Evolutionary conservation across 768 basidiomycete genomes (phyloP).

Genomic region (Pleurotus citrinopileatus): DNA sequence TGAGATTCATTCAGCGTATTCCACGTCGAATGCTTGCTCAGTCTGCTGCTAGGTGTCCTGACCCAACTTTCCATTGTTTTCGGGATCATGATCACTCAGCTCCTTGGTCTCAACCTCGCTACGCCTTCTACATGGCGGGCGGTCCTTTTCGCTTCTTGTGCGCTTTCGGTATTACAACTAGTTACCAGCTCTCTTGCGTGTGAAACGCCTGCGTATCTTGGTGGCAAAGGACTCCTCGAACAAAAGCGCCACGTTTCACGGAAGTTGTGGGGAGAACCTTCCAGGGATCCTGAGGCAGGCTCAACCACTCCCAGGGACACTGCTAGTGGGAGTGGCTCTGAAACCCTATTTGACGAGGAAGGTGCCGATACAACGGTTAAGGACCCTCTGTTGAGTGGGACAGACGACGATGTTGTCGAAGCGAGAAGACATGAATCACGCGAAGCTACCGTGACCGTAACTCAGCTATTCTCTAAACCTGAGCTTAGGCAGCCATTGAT

Average conservation of each 20-base stretch:
- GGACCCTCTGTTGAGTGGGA: conserved; percentile 40
- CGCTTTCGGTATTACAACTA: conserved; percentile 54
- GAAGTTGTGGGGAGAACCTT: conserved; percentile 52
- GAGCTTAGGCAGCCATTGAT: conserved; percentile 63
- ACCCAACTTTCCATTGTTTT: conserved; percentile 83
- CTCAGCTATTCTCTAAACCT: conserved; percentile 44
- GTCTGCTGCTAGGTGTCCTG: conserved; percentile 56
- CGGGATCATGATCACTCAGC: conserved; percentile 85
- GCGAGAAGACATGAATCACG: conserved; percentile 16
- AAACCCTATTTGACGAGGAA: not conserved
- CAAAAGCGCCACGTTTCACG: conserved; percentile 44
- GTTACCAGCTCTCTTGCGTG: conserved; percentile 50
- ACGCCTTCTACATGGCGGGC: conserved; percentile 70
- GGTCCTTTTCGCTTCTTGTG: conserved; percentile 63
- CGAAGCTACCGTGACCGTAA: conserved; percentile 40
- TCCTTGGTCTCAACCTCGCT: conserved; percentile 67
- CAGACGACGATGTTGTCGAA: conserved; percentile 24
- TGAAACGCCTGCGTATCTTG: conserved; percentile 74
- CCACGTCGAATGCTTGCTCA: not conserved
- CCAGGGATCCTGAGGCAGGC: conserved; percentile 7
- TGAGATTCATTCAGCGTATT: not conserved
- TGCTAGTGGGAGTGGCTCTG: not conserved
- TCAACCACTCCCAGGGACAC: not conserved
- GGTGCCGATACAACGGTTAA: conserved; percentile 21
- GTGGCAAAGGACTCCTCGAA: conserved; percentile 42